These are phyloP conservation scores for Pelargonium citronellum DNA, from an alignment of 441 rosid species.

Conservation along the genomic window DNA sequence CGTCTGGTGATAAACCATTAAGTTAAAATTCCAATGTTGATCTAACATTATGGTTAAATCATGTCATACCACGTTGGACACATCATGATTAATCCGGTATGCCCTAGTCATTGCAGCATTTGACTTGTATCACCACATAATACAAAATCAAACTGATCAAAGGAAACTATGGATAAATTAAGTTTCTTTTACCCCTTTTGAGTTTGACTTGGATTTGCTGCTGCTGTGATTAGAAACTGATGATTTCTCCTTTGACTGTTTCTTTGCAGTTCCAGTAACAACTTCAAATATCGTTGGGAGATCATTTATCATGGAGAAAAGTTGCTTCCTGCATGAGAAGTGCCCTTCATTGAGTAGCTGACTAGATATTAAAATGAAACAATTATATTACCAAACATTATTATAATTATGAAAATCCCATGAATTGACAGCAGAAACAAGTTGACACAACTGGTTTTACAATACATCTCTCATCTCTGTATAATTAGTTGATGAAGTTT, in stretches of 20 bases:
- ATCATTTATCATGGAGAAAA: constrained; percentile 84
- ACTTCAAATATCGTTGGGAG: constrained; percentile 78
- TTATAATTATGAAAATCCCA: background rate
- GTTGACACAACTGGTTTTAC: background rate
- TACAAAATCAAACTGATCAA: background rate
- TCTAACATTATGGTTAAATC: no score
- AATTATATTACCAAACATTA: constrained; percentile 6
- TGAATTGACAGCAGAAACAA: background rate
- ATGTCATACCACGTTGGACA: no score
- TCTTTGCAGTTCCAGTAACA: constrained; percentile 69
- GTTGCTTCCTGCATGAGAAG: constrained; percentile 63
- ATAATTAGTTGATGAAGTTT: background rate
- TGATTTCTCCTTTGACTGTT: constrained; percentile 57
- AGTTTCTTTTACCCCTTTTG: constrained; percentile 41
- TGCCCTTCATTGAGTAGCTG: constrained; percentile 6
- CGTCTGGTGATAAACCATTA: no score
- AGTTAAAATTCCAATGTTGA: no score
- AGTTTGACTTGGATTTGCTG: constrained; percentile 61
- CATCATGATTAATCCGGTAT: background rate
- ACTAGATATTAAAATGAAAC: background rate
- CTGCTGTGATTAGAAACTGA: constrained; percentile 39
- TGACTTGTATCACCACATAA: background rate
- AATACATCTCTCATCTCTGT: background rate
- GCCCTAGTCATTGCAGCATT: background rate
- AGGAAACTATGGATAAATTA: background rate